Evolutionary conservation across 2,329 filamentous ascomycete genomes (phyloP), one percentile per base, ranked within the genome.

Genomic region (Stachybotrys elegans): DNA sequence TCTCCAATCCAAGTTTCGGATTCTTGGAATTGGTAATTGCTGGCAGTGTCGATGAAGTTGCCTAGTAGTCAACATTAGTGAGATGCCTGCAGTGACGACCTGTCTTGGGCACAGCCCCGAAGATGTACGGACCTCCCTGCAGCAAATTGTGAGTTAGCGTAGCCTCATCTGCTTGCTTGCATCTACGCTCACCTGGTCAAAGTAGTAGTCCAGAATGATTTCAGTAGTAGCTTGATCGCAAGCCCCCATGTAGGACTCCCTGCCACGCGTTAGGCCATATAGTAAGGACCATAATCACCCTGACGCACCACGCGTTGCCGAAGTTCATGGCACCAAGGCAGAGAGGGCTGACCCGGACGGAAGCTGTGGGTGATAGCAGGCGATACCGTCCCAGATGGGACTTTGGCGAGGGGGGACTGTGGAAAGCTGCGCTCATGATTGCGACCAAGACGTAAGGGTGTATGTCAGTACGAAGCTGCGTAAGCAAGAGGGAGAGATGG

Each of bases 21-120:
- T 59, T 86, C 72, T 47, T 69, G 71, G 43, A 70, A 65, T 52
- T 85, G 83, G 63, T 88, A 88, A 60, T 82, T 83, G 65, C 81
- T 84, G 46, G 82, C 57, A 0, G 82, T 86, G 59, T 88, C 85
- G 56, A 88, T 82, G 61, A 88, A 88, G 64, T 88, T 88, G 20
- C 85, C 84, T 46, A 29, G 17, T 9, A 36, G n/a, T n/a, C n/a
- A n/a, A n/a, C n/a, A n/a, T n/a, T n/a, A n/a, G n/a, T n/a, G n/a
- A n/a, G n/a, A n/a, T n/a, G n/a, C n/a, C n/a, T n/a, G n/a, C n/a
- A n/a, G n/a, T n/a, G n/a, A n/a, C n/a, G n/a, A n/a, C n/a, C n/a
- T n/a, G n/a, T n/a, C n/a, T n/a, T n/a, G n/a, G 20, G 4, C 34
- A 32, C n/a, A 20, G 12, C 6, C 23, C 11, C n/a, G n/a, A 22